Percentiles rank a stretch among this genome's conserved stretches.
phyloP scores from a whole-genome alignment of 1,284 basidiomycete species.

The Irpex rosettiformis region DNA sequence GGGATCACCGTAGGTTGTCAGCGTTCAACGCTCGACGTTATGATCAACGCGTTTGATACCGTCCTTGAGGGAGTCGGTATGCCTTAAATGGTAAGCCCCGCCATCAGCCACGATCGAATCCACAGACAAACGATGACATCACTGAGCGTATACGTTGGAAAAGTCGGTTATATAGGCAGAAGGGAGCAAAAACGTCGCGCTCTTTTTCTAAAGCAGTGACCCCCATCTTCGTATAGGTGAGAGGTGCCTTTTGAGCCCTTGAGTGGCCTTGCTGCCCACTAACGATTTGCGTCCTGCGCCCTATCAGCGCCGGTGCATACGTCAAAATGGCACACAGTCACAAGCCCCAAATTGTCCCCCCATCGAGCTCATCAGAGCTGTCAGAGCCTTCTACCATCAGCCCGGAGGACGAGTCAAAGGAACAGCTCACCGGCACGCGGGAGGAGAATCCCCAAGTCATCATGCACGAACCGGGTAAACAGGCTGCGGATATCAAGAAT shows the following conservation, averaged over 20 bases:
- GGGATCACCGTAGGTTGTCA: no score
- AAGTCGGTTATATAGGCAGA: neutral
- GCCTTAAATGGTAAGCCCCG: neutral
- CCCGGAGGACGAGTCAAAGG: conserved; percentile 26
- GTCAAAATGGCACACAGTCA: conserved; percentile 9
- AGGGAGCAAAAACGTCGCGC: neutral
- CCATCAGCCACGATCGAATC: neutral
- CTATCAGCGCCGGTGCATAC: neutral
- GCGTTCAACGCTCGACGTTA: no score
- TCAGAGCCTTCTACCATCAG: conserved; percentile 29
- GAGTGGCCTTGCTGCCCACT: neutral
- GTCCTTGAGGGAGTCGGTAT: neutral
- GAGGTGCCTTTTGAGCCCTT: no score
- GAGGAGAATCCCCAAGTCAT: conserved; percentile 34
- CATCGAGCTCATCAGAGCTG: conserved; percentile 29
- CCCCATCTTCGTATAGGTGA: no score
- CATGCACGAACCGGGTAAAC: conserved; percentile 19
- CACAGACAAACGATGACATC: neutral
- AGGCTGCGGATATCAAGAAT: conserved; percentile 17
- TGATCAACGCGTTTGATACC: no score
- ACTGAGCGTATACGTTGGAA: neutral
- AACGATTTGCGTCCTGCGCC: neutral
- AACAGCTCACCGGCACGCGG: conserved; percentile 24
- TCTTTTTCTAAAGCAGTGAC: no score
- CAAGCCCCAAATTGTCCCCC: conserved; percentile 18